Percentiles rank a stretch among this genome's conserved stretches.
Conservation (phyloP, 805 yeast species). For the Blastobotrys americana region DNA sequence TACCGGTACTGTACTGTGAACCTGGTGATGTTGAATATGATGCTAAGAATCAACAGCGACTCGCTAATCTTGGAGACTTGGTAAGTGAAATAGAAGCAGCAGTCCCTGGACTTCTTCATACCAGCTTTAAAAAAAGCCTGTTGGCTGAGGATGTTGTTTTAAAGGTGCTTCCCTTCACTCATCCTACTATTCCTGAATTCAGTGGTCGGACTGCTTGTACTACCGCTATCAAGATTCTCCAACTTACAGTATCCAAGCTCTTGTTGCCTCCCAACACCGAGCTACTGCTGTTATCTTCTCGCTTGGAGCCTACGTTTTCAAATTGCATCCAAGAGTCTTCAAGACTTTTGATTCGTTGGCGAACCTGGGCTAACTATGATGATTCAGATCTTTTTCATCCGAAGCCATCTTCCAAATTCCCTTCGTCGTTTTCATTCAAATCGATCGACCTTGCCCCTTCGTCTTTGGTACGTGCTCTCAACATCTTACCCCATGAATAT, state of each 20-base stretch:
- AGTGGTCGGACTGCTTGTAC: slow-evolving; percentile 25
- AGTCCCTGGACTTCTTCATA: slow-evolving; percentile 25
- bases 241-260: slow-evolving; percentile 23
- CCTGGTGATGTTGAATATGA: slow-evolving; percentile 7
- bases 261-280: slow-evolving; percentile 26
- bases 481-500: slow-evolving; percentile 29
- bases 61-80: slow-evolving; percentile 27
- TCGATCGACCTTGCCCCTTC: slow-evolving; percentile 1
- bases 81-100: slow-evolving; percentile 21
- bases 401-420: slow-evolving; percentile 2
- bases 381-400: background rate
- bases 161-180: slow-evolving; percentile 27
- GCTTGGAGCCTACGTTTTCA: slow-evolving; percentile 5
- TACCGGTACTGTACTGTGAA: too few species aligned
- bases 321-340: background rate
- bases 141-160: slow-evolving; percentile 25
- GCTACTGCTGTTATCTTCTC: slow-evolving; percentile 21
- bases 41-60: slow-evolving; percentile 17
- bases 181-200: slow-evolving; percentile 22
- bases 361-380: slow-evolving; percentile 6
- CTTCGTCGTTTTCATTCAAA: slow-evolving; percentile 4
- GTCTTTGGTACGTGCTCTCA: slow-evolving; percentile 21
- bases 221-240: slow-evolving; percentile 25
- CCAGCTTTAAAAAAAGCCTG: slow-evolving; percentile 22
- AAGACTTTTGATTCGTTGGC: slow-evolving; percentile 10